Evolutionary conservation across 2,329 filamentous ascomycete genomes (phyloP), one percentile per base, ranked within the genome.

Genomic region (Fusarium torreyae): DNA sequence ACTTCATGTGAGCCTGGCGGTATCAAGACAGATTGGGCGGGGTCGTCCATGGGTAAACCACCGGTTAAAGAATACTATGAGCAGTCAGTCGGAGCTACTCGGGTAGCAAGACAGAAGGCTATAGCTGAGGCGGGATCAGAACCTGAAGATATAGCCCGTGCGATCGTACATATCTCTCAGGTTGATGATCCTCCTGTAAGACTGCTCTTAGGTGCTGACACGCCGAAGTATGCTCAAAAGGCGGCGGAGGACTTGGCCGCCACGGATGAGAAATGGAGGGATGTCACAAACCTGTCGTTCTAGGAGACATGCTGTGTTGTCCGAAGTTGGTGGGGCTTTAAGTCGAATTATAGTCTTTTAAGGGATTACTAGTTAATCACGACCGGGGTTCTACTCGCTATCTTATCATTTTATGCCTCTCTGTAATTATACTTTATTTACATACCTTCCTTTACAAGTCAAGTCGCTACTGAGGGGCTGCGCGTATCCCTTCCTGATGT

Each of bases 21-120:
- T n/a, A 80, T 82, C 39, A 76, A 76, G 54, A 82, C 81, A 0
- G 79, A 82, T 57, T 82, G 77, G 78, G 76, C 78, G 20, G 76
- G 73, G 3, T 68, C 68, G 17, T 77, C 75, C 6, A 79, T 78
- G 75, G 33, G 59, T 5, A 58, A 73, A 0, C 55, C 55, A 1
- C 46, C 66, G 5, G 60, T 80, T 20, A 78, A 72, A 54, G 77
- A 80, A 54, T 75, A 75, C 2, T 82, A 82, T 31, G 36, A 73
- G 58, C 48, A 64, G 45, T 78, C 73, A 0, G 74, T 85, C 75
- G 77, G 82, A 26, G 13, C 68, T 70, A 34, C 43, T 51, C 7
- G 28, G 58, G 15, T 44, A 68, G 48, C 42, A n/a, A n/a, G 52
- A 48, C 10, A 40, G 31, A 3, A 24, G 52, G n/a, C 40, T 52